Conservation (phyloP, 2,329 filamentous ascomycete species). For the Fusarium tjaetaba region DNA sequence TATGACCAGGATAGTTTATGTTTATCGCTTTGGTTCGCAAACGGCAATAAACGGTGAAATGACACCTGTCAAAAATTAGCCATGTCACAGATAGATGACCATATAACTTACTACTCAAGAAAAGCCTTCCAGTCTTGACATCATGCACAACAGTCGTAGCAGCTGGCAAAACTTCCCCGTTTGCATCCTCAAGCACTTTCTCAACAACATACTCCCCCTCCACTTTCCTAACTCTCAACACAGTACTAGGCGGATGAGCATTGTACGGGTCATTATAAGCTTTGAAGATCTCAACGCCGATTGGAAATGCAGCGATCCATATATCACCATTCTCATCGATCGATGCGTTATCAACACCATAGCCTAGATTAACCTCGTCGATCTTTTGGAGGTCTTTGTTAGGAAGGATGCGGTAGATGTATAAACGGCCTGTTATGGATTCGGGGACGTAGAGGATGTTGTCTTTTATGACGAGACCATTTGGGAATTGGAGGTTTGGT, state of each 20-base stretch:
- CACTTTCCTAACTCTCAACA: conserved; percentile 12
- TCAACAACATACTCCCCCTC: conserved; percentile 23
- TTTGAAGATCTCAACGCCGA: conserved; percentile 13
- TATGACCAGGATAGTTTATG: rapidly evolving
- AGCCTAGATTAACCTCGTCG: conserved; percentile 8
- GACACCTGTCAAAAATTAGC: conserved; percentile 23
- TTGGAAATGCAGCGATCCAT: conserved; percentile 31
- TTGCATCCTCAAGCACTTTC: conserved; percentile 36
- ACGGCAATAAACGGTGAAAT: conserved; percentile 38
- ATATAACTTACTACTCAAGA: conserved; percentile 35
- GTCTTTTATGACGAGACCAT: conserved; percentile 44
- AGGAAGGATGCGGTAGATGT: conserved; percentile 8
- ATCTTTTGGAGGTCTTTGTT: conserved; percentile 22
- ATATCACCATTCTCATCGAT: conserved; percentile 36
- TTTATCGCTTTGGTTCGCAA: conserved; percentile 30
- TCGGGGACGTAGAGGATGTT: conserved; percentile 48
- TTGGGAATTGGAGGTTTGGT: conserved; percentile 43
- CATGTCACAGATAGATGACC: rapidly evolving
- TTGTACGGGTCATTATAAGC: conserved; percentile 28
- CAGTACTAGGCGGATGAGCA: conserved; percentile 6
- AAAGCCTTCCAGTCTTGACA: conserved; percentile 34
- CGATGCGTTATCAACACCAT: conserved; percentile 36
- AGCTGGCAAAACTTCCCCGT: conserved; percentile 31
- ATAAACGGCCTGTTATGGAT: conserved; percentile 34
- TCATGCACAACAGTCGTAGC: conserved; percentile 40